Conservation (phyloP, 1,284 basidiomycete species). For the Cronartium quercuum region DNA sequence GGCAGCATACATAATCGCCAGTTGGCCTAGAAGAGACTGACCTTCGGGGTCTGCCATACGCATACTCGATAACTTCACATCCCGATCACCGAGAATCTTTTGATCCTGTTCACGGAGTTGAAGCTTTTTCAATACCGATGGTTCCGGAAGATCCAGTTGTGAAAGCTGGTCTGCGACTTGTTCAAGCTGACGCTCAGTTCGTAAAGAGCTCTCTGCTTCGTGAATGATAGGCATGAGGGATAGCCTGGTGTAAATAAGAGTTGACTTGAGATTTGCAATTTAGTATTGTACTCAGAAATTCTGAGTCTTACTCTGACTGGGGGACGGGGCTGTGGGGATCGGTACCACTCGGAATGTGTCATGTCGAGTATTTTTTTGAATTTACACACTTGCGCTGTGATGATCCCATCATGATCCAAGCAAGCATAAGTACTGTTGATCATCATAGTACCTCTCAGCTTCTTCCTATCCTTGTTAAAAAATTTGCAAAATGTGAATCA, state of each 20-base stretch:
- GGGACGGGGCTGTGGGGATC: too few species aligned
- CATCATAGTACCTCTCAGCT: too few species aligned
- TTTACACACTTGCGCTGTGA: too few species aligned
- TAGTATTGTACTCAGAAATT: too few species aligned
- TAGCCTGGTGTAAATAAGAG: neutral
- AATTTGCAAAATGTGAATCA: too few species aligned
- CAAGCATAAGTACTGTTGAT: too few species aligned
- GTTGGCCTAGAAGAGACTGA: neutral
- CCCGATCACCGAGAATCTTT: slow-evolving; percentile 27
- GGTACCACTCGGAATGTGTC: too few species aligned
- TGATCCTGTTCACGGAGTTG: slow-evolving; percentile 28
- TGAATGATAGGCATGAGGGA: slow-evolving; percentile 4
- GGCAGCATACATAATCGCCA: neutral
- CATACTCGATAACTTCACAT: slow-evolving; percentile 34
- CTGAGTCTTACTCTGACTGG: too few species aligned
- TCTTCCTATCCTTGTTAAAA: too few species aligned
- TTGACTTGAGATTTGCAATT: too few species aligned
- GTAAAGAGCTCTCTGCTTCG: slow-evolving; percentile 4
- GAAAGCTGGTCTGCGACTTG: slow-evolving; percentile 16
- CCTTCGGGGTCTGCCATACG: slow-evolving; percentile 36
- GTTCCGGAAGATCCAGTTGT: slow-evolving; percentile 23
- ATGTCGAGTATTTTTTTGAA: too few species aligned
- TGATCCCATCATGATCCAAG: too few species aligned
- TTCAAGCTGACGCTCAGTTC: slow-evolving; percentile 20
- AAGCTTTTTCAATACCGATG: slow-evolving; percentile 21